These are phyloP conservation scores for Fonsecaea pedrosoi DNA, from an alignment of 2,329 filamentous ascomycete species.

Conservation along the genomic window DNA sequence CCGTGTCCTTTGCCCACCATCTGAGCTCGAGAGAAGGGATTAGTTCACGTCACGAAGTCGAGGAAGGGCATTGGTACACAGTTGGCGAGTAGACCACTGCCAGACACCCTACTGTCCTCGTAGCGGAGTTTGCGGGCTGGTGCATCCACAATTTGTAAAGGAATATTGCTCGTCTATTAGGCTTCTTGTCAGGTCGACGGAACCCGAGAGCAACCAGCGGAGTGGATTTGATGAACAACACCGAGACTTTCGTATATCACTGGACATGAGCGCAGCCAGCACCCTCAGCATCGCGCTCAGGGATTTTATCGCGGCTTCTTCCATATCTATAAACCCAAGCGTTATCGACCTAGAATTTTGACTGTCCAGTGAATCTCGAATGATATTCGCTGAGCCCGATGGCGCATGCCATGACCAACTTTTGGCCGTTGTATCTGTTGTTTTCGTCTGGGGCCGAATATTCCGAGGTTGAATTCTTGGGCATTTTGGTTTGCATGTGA, in stretches of 20 bases:
- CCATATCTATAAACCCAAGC: background rate
- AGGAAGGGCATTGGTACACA: background rate
- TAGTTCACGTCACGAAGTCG: background rate
- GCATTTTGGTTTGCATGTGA: background rate
- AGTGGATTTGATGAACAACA: background rate
- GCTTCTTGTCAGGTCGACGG: background rate
- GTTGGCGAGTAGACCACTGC: background rate
- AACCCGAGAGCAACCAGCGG: background rate
- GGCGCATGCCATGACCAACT: background rate
- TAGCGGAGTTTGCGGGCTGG: background rate
- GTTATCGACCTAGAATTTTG: background rate
- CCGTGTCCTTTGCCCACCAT: constrained; percentile 56
- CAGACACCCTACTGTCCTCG: background rate
- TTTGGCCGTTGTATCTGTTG: background rate
- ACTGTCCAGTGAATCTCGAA: background rate
- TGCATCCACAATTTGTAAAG: background rate
- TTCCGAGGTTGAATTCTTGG: background rate
- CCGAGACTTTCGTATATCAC: background rate
- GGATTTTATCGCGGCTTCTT: background rate
- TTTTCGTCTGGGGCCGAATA: background rate
- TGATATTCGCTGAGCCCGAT: background rate
- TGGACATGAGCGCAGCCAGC: background rate
- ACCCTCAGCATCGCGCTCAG: background rate
- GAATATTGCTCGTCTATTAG: background rate
- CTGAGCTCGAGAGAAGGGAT: constrained; percentile 47